These are phyloP conservation scores for Astrothelium macrocarpum DNA, from an alignment of 495 filamentous ascomycete genomes.

Conservation along the genomic window DNA sequence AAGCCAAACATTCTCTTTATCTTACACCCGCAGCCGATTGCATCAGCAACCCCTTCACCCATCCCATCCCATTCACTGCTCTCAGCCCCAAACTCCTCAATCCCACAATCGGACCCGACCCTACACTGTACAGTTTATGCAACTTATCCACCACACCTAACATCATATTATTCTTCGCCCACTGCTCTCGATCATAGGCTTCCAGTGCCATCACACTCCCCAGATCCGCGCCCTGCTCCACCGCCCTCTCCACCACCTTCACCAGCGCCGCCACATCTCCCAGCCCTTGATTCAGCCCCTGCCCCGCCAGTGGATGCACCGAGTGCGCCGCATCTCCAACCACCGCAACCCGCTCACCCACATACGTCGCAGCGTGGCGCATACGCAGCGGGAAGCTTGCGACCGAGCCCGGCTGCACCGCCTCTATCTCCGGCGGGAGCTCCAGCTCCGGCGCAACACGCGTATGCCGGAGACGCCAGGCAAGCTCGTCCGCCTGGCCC, in stretches of 20 bases:
- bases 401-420: constrained; percentile 67
- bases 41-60: constrained; percentile 83
- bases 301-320: constrained; percentile 86
- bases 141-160: constrained; percentile 86
- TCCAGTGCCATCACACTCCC: constrained; percentile 58
- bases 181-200: constrained; percentile 67
- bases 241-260: constrained; percentile 62
- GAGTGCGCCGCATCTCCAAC: constrained; percentile 90
- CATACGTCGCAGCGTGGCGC: constrained; percentile 86
- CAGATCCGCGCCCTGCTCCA: constrained; percentile 76
- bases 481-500: constrained; percentile 60
- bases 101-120: constrained; percentile 64
- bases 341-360: constrained; percentile 75
- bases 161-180: constrained; percentile 71
- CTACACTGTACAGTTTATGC: constrained; percentile 80
- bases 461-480: constrained; percentile 71
- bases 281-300: constrained; percentile 89
- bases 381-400: constrained; percentile 86
- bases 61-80: constrained; percentile 64
- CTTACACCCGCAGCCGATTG: constrained; percentile 61
- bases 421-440: constrained; percentile 52
- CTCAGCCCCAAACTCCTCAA: constrained; percentile 67
- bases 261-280: constrained; percentile 73
- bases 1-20: background rate
- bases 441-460: constrained; percentile 34